phyloP scores from a whole-genome alignment of 495 filamentous ascomycete genomes.

The Lichenothelia convexa region DNA sequence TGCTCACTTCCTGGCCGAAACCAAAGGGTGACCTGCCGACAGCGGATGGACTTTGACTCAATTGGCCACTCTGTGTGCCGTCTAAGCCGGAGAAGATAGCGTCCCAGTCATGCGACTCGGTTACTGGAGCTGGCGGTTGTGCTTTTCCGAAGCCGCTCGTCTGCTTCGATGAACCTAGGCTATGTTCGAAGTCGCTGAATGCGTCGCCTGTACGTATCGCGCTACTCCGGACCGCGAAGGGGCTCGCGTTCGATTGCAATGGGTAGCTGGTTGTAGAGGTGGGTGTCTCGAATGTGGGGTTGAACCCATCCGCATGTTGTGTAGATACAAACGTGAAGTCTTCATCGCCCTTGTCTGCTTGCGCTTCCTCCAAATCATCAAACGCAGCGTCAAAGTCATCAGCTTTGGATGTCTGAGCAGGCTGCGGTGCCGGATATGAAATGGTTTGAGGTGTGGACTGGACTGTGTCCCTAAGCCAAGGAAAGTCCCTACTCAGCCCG shows the following conservation, averaged over 20 bases:
- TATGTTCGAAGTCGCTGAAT: constrained; percentile 31
- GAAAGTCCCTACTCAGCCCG: no score
- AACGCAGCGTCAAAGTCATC: constrained; percentile 72
- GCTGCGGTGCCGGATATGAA: no score
- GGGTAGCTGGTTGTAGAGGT: constrained; percentile 27
- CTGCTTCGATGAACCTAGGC: constrained; percentile 11
- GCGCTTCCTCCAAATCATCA: constrained; percentile 70
- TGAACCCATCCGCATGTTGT: constrained; percentile 45
- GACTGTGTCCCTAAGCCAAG: no score
- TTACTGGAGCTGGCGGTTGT: constrained; percentile 15
- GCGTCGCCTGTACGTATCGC: constrained; percentile 30
- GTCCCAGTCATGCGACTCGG: constrained; percentile 71
- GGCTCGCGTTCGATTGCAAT: constrained; percentile 36
- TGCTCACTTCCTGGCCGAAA: background rate
- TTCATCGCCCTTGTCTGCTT: constrained; percentile 54
- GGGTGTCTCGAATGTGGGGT: constrained; percentile 41
- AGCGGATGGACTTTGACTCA: constrained; percentile 3
- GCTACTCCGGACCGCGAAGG: constrained; percentile 33
- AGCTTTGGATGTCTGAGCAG: constrained; percentile 33
- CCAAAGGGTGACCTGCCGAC: background rate
- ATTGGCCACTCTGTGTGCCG: constrained; percentile 21
- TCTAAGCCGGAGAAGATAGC: constrained; percentile 77
- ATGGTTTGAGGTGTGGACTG: no score
- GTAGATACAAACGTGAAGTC: constrained; percentile 28
- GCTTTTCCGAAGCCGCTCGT: constrained; percentile 2